Evolutionary conservation across 2,329 filamentous ascomycete genomes (phyloP).

Genomic region (Onygenales sp.): DNA sequence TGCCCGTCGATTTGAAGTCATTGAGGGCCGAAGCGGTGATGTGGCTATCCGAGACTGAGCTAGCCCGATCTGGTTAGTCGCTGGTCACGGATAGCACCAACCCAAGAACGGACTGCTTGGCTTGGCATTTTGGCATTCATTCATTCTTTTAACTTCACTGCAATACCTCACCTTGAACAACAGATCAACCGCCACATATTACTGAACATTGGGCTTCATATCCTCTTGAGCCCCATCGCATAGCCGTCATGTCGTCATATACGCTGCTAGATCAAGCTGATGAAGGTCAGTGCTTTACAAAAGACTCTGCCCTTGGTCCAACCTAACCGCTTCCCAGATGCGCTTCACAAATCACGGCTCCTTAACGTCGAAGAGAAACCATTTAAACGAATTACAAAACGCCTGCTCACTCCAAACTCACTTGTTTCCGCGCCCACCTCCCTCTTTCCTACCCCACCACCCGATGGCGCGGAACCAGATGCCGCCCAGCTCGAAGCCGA

Average conservation of each 20-base stretch:
- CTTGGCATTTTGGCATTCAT: neutral
- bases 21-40: no score
- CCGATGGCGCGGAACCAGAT: slow-evolving; percentile 42
- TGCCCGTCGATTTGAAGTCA: no score
- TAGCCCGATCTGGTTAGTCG: neutral
- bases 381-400: slow-evolving; percentile 79
- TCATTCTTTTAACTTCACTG: no score
- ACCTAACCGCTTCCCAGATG: slow-evolving; percentile 40
- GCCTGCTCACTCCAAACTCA: slow-evolving; percentile 60
- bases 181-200: neutral
- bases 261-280: slow-evolving; percentile 63
- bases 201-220: neutral
- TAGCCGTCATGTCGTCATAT: slow-evolving; percentile 45
- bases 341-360: slow-evolving; percentile 78
- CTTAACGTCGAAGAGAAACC: slow-evolving; percentile 86
- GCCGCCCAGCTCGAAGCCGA: slow-evolving; percentile 37
- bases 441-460: slow-evolving; percentile 56
- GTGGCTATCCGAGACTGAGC: neutral
- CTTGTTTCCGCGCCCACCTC: slow-evolving; percentile 49
- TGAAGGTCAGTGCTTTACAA: slow-evolving; percentile 24
- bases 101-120: neutral
- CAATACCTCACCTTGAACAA: neutral
- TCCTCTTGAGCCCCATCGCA: neutral
- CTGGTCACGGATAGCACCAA: neutral
- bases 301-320: neutral